Evolutionary conservation across 2,329 filamentous ascomycete genomes (phyloP).

Genomic region (Microthyrium microscopicum): DNA sequence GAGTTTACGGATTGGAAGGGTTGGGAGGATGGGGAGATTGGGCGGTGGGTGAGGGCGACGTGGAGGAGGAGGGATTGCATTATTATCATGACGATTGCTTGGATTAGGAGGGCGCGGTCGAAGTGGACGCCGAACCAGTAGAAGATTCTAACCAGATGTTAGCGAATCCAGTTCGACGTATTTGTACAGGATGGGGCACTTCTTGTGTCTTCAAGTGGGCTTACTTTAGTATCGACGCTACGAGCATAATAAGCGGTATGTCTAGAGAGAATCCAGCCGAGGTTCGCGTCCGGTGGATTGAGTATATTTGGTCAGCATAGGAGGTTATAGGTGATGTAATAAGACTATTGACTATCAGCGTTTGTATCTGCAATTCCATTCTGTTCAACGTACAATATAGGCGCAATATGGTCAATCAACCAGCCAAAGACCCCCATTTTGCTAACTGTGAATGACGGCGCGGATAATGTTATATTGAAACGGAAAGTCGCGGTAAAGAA

Average conservation of each 20-base stretch:
- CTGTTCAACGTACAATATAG: conserved; percentile 21
- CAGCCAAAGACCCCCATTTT: conserved; percentile 21
- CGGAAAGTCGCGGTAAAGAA: too few relatives aligned
- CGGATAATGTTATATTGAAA: too few relatives aligned
- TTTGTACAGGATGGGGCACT: not conserved
- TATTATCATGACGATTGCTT: conserved; percentile 42
- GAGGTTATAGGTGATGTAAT: conserved; percentile 46
- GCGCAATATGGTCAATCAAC: conserved; percentile 20
- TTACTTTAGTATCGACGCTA: conserved; percentile 46
- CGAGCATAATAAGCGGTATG: conserved; percentile 50
- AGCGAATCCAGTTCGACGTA: too few relatives aligned
- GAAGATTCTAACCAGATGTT: conserved; percentile 34
- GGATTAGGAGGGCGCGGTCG: conserved; percentile 39
- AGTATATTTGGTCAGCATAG: conserved; percentile 50
- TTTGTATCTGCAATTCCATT: too few relatives aligned
- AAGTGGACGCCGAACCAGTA: conserved; percentile 50
- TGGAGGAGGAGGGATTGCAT: conserved; percentile 43
- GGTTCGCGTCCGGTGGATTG: conserved; percentile 41
- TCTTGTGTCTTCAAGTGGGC: conserved; percentile 1
- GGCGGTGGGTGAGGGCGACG: conserved; percentile 42
- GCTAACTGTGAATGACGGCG: too few relatives aligned
- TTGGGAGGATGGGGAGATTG: too few relatives aligned
- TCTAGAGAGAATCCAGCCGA: conserved; percentile 50
- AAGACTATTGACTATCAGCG: conserved; percentile 36
- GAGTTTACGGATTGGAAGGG: conserved; percentile 21